Conservation (phyloP, 2,329 filamentous ascomycete genomes). For the Pochonia chlamydosporia region DNA sequence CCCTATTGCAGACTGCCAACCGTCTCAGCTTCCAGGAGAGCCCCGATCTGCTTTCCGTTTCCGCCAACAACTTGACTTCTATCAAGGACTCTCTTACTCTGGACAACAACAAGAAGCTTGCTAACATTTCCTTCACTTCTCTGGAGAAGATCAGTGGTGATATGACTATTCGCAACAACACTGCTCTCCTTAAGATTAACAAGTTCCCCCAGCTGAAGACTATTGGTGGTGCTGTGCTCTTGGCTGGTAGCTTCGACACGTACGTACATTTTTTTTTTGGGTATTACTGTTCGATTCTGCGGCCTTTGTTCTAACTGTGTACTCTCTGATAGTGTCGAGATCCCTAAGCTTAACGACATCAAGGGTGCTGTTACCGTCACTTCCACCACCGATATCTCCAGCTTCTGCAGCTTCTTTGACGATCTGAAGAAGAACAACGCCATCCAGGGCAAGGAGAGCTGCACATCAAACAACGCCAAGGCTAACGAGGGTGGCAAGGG, state of each 20-base stretch:
- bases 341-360: conserved; percentile 63
- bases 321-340: conserved; percentile 51
- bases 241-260: conserved; percentile 79
- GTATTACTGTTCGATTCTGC: not conserved
- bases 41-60: conserved; percentile 61
- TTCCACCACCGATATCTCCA: conserved; percentile 55
- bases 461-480: conserved; percentile 43
- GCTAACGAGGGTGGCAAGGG: conserved; percentile 43
- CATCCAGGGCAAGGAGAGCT: conserved; percentile 38
- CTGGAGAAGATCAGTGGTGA: conserved; percentile 69
- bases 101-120: conserved; percentile 54
- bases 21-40: conserved; percentile 83
- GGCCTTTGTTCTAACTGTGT: conserved; percentile 1
- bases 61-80: conserved; percentile 52
- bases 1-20: conserved; percentile 60
- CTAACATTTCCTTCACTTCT: conserved; percentile 70
- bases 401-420: conserved; percentile 49
- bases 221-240: conserved; percentile 71
- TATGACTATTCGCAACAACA: conserved; percentile 88
- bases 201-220: conserved; percentile 63
- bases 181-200: conserved; percentile 57
- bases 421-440: conserved; percentile 32
- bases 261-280: conserved; percentile 41
- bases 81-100: conserved; percentile 54
- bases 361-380: conserved; percentile 66